Percentiles rank a stretch among this genome's conserved stretches.
Conservation (phyloP, 176 grass and related monocot species). For the bread wheat (Triticum aestivum) region DNA sequence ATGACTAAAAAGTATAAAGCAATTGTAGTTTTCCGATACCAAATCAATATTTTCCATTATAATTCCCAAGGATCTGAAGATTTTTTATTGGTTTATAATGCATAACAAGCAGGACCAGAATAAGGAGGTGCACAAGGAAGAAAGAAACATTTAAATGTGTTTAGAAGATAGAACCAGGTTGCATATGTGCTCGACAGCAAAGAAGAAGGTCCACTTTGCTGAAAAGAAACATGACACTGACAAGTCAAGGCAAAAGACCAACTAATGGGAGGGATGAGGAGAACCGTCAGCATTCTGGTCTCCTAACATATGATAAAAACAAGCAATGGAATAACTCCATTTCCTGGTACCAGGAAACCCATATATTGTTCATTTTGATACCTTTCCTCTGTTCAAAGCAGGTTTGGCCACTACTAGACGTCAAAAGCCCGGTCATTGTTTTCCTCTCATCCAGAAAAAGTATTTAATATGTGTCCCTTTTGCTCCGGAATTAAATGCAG, state of each 20-base stretch:
- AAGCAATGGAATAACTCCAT: conserved; percentile 14
- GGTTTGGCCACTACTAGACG: not conserved
- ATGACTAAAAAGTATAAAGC: not conserved
- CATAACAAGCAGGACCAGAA: not conserved
- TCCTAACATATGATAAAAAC: conserved; percentile 25
- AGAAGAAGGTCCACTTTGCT: not conserved
- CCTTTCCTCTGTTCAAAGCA: conserved; percentile 21
- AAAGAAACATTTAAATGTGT: not conserved
- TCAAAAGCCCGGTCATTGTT: not conserved
- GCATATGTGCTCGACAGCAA: conserved; percentile 7
- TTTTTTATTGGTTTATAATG: not conserved
- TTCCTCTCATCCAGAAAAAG: not conserved
- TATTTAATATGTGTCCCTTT: not conserved
- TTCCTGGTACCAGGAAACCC: not conserved
- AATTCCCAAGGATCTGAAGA: not conserved
- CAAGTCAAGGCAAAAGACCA: conserved; percentile 12
- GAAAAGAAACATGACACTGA: conserved; percentile 39
- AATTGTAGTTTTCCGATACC: not conserved
- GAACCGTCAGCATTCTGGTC: conserved; percentile 18
- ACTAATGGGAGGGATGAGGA: conserved; percentile 23
- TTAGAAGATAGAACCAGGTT: not conserved
- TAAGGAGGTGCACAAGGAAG: not conserved
- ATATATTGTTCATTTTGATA: conserved; percentile 3
- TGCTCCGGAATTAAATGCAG: not conserved
- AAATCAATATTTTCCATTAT: not conserved